These are phyloP conservation scores for Wickerhamomyces bisporus DNA, from an alignment of 805 yeast species.

Conservation along the genomic window DNA sequence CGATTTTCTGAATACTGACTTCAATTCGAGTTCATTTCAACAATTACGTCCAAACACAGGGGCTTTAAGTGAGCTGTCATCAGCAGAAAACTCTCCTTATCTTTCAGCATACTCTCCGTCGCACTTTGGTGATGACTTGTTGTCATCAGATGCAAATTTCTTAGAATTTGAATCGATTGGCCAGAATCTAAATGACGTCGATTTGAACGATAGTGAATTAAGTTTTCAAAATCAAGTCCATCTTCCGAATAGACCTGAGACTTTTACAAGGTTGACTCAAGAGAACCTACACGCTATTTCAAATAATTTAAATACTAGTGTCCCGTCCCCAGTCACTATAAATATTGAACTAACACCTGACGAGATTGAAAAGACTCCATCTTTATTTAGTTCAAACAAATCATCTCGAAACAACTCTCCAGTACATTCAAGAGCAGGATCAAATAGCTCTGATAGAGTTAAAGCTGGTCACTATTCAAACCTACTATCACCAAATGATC, in stretches of 20 bases:
- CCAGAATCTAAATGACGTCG: slow-evolving; percentile 2
- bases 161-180: slow-evolving; percentile 4
- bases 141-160: slow-evolving; percentile 1
- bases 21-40: slow-evolving; percentile 13
- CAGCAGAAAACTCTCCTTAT: slow-evolving; percentile 22
- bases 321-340: slow-evolving; percentile 21
- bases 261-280: slow-evolving; percentile 13
- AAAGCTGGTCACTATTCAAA: slow-evolving; percentile 16
- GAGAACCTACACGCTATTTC: slow-evolving; percentile 14
- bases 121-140: slow-evolving; percentile 15
- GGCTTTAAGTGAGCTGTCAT: slow-evolving; percentile 20
- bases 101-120: slow-evolving; percentile 15
- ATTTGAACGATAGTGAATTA: slow-evolving; percentile 7
- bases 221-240: slow-evolving; percentile 4
- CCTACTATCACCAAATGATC: slow-evolving; percentile 6
- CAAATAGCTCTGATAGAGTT: slow-evolving; percentile 23
- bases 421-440: slow-evolving; percentile 27
- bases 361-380: slow-evolving; percentile 46
- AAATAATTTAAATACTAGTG: slow-evolving; percentile 1
- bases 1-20: slow-evolving; percentile 13
- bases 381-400: slow-evolving; percentile 44
- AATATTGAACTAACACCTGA: slow-evolving; percentile 33
- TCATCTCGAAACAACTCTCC: slow-evolving; percentile 33
- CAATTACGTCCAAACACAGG: slow-evolving; percentile 9
- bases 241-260: background rate